Evolutionary conservation across 2,329 filamentous ascomycete genomes (phyloP).

Genomic region (Xenoacremonium recifei): DNA sequence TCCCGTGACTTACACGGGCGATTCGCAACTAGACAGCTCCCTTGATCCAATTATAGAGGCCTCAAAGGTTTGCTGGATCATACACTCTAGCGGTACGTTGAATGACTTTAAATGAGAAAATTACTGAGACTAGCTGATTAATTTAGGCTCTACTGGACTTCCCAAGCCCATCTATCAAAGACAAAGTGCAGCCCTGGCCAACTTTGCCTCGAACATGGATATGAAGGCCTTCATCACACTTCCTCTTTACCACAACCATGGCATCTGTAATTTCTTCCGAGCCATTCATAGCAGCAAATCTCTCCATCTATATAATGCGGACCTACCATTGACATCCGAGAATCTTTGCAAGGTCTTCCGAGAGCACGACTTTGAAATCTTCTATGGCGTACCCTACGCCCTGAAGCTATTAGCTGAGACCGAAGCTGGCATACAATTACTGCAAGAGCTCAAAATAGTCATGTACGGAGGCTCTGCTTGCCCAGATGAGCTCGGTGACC

Average conservation of each 20-base stretch:
- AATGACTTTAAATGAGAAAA: constrained; percentile 9
- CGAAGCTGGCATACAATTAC: constrained; percentile 47
- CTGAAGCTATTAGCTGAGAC: constrained; percentile 62
- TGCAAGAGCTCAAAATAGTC: constrained; percentile 49
- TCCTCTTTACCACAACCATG: constrained; percentile 60
- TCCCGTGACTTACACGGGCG: constrained; percentile 1
- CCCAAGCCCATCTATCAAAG: constrained; percentile 63
- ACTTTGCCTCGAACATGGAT: constrained; percentile 38
- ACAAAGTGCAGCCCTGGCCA: constrained; percentile 48
- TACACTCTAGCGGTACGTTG: too few species aligned
- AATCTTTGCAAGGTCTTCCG: constrained; percentile 44
- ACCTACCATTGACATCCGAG: constrained; percentile 52
- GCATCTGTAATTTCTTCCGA: constrained; percentile 53
- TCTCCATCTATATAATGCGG: constrained; percentile 53
- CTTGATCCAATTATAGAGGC: constrained; percentile 8
- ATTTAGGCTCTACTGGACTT: constrained; percentile 48
- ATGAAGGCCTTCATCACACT: constrained; percentile 53
- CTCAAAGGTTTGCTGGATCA: constrained; percentile 4
- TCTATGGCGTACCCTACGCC: constrained; percentile 63
- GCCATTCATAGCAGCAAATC: constrained; percentile 49
- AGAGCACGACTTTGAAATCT: constrained; percentile 41
- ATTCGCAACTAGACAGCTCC: constrained; percentile 11
- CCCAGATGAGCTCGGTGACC: constrained; percentile 57
- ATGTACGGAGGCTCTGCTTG: constrained; percentile 58
- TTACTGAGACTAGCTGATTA: constrained; percentile 7